A percentile compares a stretch with the other conserved stretches of the same genome.
phyloP scores from a whole-genome alignment of 495 filamentous ascomycete species.

The Penicillium parvum region DNA sequence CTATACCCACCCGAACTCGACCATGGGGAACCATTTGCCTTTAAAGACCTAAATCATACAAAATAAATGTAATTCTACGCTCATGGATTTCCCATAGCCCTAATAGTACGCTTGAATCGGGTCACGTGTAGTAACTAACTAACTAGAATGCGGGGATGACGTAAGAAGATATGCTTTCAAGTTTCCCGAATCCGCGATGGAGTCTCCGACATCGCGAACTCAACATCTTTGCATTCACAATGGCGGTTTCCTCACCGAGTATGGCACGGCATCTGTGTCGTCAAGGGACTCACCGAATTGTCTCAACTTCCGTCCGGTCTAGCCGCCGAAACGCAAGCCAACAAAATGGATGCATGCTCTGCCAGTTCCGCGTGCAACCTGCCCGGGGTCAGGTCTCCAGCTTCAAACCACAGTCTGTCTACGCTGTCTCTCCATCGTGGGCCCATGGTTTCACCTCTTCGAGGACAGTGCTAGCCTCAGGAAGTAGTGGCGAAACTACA shows the following conservation, averaged over 20 bases:
- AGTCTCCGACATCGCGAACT: background rate
- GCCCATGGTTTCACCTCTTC: background rate
- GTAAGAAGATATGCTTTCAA: constrained; percentile 13
- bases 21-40: background rate
- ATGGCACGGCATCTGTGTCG: constrained; percentile 8
- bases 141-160: constrained; percentile 20
- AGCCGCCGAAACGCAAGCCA: constrained; percentile 1
- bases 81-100: no score
- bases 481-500: constrained; percentile 8
- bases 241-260: constrained; percentile 10
- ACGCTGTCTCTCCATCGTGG: background rate
- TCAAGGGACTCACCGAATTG: background rate
- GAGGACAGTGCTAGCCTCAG: constrained; percentile 16
- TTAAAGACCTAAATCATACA: background rate
- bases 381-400: background rate
- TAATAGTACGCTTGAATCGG: no score
- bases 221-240: constrained; percentile 4
- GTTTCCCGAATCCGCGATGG: background rate
- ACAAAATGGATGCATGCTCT: constrained; percentile 4
- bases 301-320: background rate
- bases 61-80: no score
- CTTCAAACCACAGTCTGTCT: background rate
- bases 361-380: constrained; percentile 5
- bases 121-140: constrained; percentile 18
- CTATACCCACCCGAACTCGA: background rate